phyloP scores from a whole-genome alignment of 176 grass and related monocot species.

The Ensete glaucum region DNA sequence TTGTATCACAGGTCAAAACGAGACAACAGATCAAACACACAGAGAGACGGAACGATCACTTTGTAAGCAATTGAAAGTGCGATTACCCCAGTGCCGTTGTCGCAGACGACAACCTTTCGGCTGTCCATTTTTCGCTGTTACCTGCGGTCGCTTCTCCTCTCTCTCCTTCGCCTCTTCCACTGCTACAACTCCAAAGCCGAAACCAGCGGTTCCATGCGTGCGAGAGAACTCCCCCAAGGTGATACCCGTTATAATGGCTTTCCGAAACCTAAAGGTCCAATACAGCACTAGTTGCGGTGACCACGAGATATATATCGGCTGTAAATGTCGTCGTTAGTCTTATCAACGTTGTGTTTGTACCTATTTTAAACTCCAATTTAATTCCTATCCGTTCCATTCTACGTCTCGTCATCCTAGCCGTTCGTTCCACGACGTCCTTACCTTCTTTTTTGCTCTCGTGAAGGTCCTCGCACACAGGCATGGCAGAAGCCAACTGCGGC shows the following conservation, averaged over 20 bases:
- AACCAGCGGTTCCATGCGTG: not conserved
- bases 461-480: too few species aligned
- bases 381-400: too few species aligned
- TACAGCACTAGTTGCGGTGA: too few species aligned
- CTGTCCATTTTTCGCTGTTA: conserved; percentile 40
- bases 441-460: too few species aligned
- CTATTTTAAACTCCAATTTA: too few species aligned
- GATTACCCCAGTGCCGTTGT: conserved; percentile 80
- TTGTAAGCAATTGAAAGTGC: not conserved
- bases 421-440: too few species aligned
- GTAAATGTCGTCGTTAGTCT: too few species aligned
- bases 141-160: not conserved
- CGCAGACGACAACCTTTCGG: conserved; percentile 70
- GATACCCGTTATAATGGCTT: not conserved
- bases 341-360: too few species aligned
- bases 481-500: too few species aligned
- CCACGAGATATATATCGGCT: too few species aligned
- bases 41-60: not conserved
- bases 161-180: not conserved
- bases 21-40: conserved; percentile 7
- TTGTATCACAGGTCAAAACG: not conserved
- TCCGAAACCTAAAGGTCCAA: too few species aligned
- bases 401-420: too few species aligned
- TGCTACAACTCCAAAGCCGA: not conserved
- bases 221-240: not conserved